Percentiles rank a stretch among this genome's conserved stretches.
Conservation (phyloP, 2,329 filamentous ascomycete species). For the Alternaria burnsii region DNA sequence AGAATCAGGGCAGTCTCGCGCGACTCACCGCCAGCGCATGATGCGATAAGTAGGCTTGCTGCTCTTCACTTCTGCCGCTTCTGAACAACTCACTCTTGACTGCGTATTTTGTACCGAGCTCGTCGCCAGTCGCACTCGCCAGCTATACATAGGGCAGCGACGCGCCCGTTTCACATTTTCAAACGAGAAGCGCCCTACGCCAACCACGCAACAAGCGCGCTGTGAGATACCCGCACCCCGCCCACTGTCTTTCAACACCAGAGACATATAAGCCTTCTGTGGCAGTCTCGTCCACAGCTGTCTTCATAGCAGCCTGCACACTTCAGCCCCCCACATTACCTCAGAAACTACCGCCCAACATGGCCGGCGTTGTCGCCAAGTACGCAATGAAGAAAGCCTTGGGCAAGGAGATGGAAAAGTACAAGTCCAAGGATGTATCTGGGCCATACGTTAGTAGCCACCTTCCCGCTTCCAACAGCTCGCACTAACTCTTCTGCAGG, state of each 20-base stretch:
- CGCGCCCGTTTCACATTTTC: slow-evolving; percentile 52
- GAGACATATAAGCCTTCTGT: slow-evolving; percentile 33
- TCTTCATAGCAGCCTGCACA: slow-evolving; percentile 13
- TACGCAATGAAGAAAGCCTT: slow-evolving; percentile 61
- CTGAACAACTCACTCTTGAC: slow-evolving; percentile 15
- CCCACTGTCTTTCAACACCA: slow-evolving; percentile 18
- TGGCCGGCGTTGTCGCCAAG: slow-evolving; percentile 58
- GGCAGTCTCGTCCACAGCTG: slow-evolving; percentile 4
- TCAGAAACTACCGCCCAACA: slow-evolving; percentile 35
- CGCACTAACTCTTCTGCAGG: slow-evolving; percentile 60
- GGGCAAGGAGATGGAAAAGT: slow-evolving; percentile 58
- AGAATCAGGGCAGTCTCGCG: slow-evolving; percentile 40
- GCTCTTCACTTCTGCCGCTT: slow-evolving; percentile 6
- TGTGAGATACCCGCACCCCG: slow-evolving; percentile 38
- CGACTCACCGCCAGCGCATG: slow-evolving; percentile 33
- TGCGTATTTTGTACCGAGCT: slow-evolving; percentile 13
- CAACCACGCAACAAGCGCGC: slow-evolving; percentile 41
- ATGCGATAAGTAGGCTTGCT: slow-evolving; percentile 31
- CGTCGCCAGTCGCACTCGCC: slow-evolving; percentile 33
- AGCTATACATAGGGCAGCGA: slow-evolving; percentile 48
- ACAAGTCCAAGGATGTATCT: slow-evolving; percentile 54
- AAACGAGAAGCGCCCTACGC: slow-evolving; percentile 33
- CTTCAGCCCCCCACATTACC: slow-evolving; percentile 10
- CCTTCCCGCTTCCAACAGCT: background rate
- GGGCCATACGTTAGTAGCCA: slow-evolving; percentile 52